A percentile compares a stretch with the other conserved stretches of the same genome.
phyloP scores from a whole-genome alignment of 1,139 yeast species.

The Martiniozyma asiatica region DNA sequence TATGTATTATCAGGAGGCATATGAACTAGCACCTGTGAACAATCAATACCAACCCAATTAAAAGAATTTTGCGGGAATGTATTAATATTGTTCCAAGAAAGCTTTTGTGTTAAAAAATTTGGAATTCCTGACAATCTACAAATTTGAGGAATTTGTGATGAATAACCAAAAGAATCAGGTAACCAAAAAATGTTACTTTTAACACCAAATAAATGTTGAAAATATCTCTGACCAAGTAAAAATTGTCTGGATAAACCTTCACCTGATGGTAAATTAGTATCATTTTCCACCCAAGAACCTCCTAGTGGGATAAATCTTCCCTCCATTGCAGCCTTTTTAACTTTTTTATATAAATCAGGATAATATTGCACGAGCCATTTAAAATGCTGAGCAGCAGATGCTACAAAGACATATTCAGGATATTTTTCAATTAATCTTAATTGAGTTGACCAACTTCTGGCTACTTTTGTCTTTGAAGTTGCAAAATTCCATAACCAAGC shows the following conservation, averaged over 20 bases:
- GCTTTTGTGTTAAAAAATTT: slow-evolving; percentile 80
- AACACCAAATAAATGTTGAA: slow-evolving; percentile 63
- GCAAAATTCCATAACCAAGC: slow-evolving; percentile 99
- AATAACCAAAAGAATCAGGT: slow-evolving; percentile 95
- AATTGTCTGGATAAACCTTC: slow-evolving; percentile 86
- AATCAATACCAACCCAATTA: slow-evolving; percentile 92
- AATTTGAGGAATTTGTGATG: slow-evolving; percentile 89
- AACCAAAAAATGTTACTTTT: slow-evolving; percentile 77
- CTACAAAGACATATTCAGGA: slow-evolving; percentile 89
- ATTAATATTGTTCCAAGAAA: slow-evolving; percentile 93
- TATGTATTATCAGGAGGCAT: slow-evolving; percentile 98
- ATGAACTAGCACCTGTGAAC: slow-evolving; percentile 84
- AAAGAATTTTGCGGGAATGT: slow-evolving; percentile 80
- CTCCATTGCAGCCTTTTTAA: slow-evolving; percentile 53
- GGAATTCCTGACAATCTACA: slow-evolving; percentile 77
- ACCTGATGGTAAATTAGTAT: slow-evolving; percentile 87
- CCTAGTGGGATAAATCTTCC: slow-evolving; percentile 85
- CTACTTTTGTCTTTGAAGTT: slow-evolving; percentile 82
- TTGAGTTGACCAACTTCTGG: slow-evolving; percentile 93
- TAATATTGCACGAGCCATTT: slow-evolving; percentile 82
- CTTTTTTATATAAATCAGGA: slow-evolving; percentile 58
- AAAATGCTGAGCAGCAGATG: slow-evolving; percentile 93
- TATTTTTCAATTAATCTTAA: slow-evolving; percentile 71
- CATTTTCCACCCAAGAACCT: slow-evolving; percentile 97
- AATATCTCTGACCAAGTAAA: slow-evolving; percentile 79